Evolutionary conservation across 805 yeast genomes (phyloP).

Genomic region (Maudiozyma pseudohumilis): DNA sequence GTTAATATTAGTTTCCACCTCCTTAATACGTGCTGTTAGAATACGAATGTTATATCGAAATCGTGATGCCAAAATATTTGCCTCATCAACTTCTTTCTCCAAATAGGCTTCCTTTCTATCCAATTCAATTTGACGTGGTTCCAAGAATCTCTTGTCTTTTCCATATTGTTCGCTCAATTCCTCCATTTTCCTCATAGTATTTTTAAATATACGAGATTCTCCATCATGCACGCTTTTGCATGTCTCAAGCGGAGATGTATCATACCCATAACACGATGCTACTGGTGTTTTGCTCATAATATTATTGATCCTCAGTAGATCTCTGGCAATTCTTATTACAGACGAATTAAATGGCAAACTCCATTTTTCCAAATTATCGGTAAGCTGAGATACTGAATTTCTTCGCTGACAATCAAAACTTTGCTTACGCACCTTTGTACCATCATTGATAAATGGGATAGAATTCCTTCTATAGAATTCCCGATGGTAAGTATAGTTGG

Average conservation of each 20-base stretch:
- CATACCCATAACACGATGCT: background rate
- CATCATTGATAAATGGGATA: constrained; percentile 13
- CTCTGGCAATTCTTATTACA: constrained; percentile 23
- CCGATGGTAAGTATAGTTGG: constrained; percentile 15
- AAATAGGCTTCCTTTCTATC: background rate
- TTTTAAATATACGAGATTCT: background rate
- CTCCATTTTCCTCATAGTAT: background rate
- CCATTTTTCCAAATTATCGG: constrained; percentile 23
- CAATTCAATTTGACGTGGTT: background rate
- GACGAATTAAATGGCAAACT: constrained; percentile 26
- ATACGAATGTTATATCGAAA: constrained; percentile 57
- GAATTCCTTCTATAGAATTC: constrained; percentile 24
- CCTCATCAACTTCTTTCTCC: constrained; percentile 36
- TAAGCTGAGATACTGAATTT: constrained; percentile 19
- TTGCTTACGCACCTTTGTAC: background rate
- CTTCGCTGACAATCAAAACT: constrained; percentile 11
- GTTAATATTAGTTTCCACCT: constrained; percentile 52
- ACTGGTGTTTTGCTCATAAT: constrained; percentile 7
- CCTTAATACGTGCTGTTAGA: constrained; percentile 50
- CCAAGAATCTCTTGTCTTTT: background rate
- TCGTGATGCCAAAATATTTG: constrained; percentile 47
- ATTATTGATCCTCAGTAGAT: constrained; percentile 11
- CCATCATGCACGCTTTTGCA: too few species aligned
- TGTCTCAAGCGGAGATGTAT: background rate
- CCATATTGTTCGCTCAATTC: background rate